Base-by-base conservation (phyloP, 768 basidiomycete species). In the Steccherinum ochraceum region DNA sequence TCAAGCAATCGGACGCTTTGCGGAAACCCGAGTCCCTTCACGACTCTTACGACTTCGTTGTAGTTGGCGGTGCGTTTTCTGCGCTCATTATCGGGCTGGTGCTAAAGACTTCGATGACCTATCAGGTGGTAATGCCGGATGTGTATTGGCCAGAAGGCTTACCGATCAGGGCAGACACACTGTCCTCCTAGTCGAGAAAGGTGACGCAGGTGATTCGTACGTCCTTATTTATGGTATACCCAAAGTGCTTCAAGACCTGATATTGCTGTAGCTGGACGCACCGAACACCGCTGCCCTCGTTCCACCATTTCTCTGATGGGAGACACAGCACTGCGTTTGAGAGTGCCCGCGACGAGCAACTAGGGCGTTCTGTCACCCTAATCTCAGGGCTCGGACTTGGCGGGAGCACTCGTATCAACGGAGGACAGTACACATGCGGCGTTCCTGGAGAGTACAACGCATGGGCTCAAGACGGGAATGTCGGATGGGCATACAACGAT, bases 71-170 rank as follows among this genome's bases (percentile, higher is more conserved):
- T n/a, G n/a, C 10, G 53, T 18, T 50, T n/a, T n/a, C n/a, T n/a
- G n/a, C n/a, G n/a, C n/a, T n/a, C n/a, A n/a, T n/a, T n/a, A 7
- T 35, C 30, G 16, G 7, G 16, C 30, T n/a, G n/a, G n/a, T 7
- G 7, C 7, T 16, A 16, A 7, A 7, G 7, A 35, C 16, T n/a
- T n/a, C n/a, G 30, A n/a, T n/a, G 7, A 35, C 7, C 7, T 35
- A n/a, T n/a, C n/a, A n/a, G 72, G 72, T 24, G 72, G 71, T 16
- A 71, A 71, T 0, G 69, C 70, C 11, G 72, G 72, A 19, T 71
- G 69, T 40, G 68, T 67, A 7, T 55, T 74, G 3, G 72, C 72
- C 3, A 58, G 58, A 23, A 61, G 72, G 16, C 67, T 73, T 7
- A 65, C 63, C 46, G 67, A 67, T 50, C 61, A 71, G 41, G 56